Evolutionary conservation across 164 flowering plant genomes (phyloP), one percentile per base, ranked within the genome.

Genomic region (Stephania japonica): DNA sequence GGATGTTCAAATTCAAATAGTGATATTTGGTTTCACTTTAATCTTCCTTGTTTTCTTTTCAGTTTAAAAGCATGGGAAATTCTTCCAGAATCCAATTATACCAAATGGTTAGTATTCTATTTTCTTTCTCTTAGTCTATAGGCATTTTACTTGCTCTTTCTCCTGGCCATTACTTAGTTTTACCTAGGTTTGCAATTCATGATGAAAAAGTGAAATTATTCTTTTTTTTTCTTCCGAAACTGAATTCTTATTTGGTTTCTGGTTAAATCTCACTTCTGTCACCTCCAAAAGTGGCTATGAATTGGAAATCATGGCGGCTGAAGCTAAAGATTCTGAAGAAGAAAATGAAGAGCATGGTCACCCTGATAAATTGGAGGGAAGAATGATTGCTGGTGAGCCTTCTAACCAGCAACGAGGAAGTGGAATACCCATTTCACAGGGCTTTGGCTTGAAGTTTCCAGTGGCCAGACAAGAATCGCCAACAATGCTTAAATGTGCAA

Each of bases 271-370:
- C 27, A n/a, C 19, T 50, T 49, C 16, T 10, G 62, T 18, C 44
- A 10, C 56, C 9, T 5, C 69, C 64, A 11, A 44, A 88, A 93
- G 99, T 90, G 91, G 93, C 59, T 87, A 85, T 85, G 99, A 96
- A 77, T 69, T 96, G 82, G 98, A 91, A 78, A 81, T 79, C 64
- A 78, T 87, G 92, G 96, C 88, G 75, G 90, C 87, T 81, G 91
- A 91, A 81, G 98, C 93, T 71, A 85, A 86, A 76, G 98, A 96
- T 84, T 96, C 99, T 70, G 97, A 93, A 79, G 98, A 90, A 25
- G 98, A 93, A 80, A 82, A 79, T 42, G 88, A 82, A 71, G 80
- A 59, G 16, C 68, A 70, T 64, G 64, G 68, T 56, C 24, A 50
- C 32, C 8, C 38, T 3, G 73, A 78, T 71, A 78, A 76, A 69